Evolutionary conservation across 2,329 filamentous ascomycete genomes (phyloP), one percentile per base, ranked within the genome.

Genomic region (Sporothrix pallida): DNA sequence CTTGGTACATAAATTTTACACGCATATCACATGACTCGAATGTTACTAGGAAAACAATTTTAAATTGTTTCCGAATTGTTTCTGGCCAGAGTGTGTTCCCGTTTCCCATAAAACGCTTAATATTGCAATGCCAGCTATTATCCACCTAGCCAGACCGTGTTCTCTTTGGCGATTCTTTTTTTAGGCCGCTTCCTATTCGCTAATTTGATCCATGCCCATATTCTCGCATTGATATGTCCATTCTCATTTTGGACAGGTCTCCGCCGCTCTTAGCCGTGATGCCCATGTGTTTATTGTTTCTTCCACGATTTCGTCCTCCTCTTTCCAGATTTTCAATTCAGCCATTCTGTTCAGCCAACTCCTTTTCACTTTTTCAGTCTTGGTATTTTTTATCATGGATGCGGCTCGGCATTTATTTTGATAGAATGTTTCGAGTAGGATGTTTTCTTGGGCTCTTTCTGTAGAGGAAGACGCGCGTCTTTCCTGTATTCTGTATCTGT

Each of bases 391-490:
- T 0, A 15, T 31, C 46, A 2, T 42, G 7, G 5, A 15, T 56
- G 52, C 54, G 42, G 54, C 52, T 71, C 69, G 69, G 69, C 46
- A 65, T 54, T 72, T 65, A 31, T 72, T 31, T 5, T 44, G n/a
- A 46, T 44, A 17, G 8, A 15, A 26, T 42, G 10, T 2, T 42
- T 26, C 17, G 56, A 12, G 23, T 17, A 2, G 7, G 12, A 31
- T 17, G 23, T 2, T 62, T 13, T 8, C 15, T 17, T 17, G n/a
- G 1, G 42, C 13, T 63, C 42, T 20, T 37, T 37, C 2, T 37
- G 31, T 37, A 48, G 20, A 37, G 12, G 20, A n/a, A 72, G 71
- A 48, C 71, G 70, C 70, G 70, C 70, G 70, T 71, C 70, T 56
- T 42, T 58, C 12, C 13, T 71, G 31, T 37, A 37, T 7, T 37